Evolutionary conservation across 169 alveolate genomes (phyloP), one percentile per base, ranked within the genome.

Genomic region (Plasmodium reichenowi): DNA sequence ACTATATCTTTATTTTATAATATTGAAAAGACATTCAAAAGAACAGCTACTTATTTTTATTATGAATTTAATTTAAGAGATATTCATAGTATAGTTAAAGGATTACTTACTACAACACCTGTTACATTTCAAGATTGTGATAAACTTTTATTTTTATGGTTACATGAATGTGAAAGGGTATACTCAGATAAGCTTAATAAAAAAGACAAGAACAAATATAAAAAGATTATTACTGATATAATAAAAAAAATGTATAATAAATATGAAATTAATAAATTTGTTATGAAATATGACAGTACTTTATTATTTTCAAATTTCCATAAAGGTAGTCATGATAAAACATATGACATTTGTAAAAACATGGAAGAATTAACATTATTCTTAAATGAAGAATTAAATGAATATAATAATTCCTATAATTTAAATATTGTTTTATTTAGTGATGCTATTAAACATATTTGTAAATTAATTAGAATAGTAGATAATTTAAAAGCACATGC

Each of bases 21-120:
- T 91, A 97, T 97, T 58, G 96, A 94, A 70, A 96, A 93, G 26
- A 96, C 95, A 66, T 98, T 98, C 96, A 95, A 98, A 88, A 97
- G 97, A 95, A 97, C 99, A 45, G 99, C 99, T 76, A 96, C 94
- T 52, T 97, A 98, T 94, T 98, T 98, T 98, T 99, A 98, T 95
- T 98, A 98, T 93, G 99, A 98, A 89, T 97, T 95, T 95, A 97
- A 97, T 93, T 95, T 98, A 45, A 94, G 99, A 88, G 99, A 98
- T 95, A 94, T 98, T 66, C 96, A 98, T 6, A 97, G 97, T 87
- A 97, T 98, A 58, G 97, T 98, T 94, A 95, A 96, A 88, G 99
- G 99, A 58, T 91, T 98, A 24, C 95, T 98, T 17, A 95, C 96
- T 58, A 97, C 98, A 3, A 95, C 97, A 48, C 98, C 98, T 4